These are phyloP conservation scores for Xeromyces bisporus DNA, from an alignment of 495 filamentous ascomycete genomes.

Conservation along the genomic window DNA sequence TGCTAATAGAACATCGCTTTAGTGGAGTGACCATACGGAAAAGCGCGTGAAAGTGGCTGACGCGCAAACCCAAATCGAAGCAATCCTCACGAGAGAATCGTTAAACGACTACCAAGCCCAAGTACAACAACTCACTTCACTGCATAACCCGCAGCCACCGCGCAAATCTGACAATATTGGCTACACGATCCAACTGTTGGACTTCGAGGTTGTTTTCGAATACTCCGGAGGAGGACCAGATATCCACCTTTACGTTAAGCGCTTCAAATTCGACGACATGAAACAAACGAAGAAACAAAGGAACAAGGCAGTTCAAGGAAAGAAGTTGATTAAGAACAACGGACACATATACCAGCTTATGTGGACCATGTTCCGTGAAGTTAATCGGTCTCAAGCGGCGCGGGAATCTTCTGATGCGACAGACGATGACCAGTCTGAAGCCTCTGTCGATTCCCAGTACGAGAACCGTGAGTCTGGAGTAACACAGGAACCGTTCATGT, in stretches of 20 bases:
- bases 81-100: conserved; percentile 14
- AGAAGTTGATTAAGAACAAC: conserved; percentile 9
- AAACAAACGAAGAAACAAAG: conserved; percentile 11
- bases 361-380: conserved; percentile 3
- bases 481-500: conserved; percentile 3
- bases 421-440: conserved; percentile 1
- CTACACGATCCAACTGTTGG: conserved; percentile 16
- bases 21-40: conserved; percentile 1
- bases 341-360: conserved; percentile 7
- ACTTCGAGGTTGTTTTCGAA: conserved; percentile 23
- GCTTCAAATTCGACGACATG: conserved; percentile 18
- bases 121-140: no score
- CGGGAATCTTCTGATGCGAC: not conserved
- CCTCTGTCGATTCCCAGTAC: conserved; percentile 1
- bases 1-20: not conserved
- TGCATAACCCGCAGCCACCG: no score
- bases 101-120: conserved; percentile 6
- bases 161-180: conserved; percentile 13
- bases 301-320: conserved; percentile 7
- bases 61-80: conserved; percentile 20
- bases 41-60: conserved; percentile 18
- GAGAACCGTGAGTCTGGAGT: not conserved
- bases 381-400: not conserved
- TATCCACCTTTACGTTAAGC: conserved; percentile 17
- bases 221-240: conserved; percentile 14